Conservation (phyloP, 129 eudicot genomes). For the Apium graveolens region DNA sequence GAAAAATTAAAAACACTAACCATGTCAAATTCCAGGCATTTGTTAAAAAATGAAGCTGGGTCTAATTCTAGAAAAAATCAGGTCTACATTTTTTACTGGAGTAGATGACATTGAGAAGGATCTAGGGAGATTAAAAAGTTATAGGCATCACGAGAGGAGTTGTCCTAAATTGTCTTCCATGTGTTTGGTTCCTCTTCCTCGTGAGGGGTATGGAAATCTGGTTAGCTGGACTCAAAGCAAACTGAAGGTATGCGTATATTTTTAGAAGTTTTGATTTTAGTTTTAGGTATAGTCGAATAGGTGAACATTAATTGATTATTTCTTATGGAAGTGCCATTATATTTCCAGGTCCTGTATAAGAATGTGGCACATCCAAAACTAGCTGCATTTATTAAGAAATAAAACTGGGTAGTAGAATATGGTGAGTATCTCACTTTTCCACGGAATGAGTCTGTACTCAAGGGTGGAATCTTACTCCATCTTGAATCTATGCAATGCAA, state of each 20-base stretch:
- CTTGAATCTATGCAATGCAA: constrained; percentile 83
- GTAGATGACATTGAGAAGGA: constrained; percentile 64
- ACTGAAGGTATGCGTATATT: constrained; percentile 42
- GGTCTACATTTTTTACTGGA: too few species aligned
- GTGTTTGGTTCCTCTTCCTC: constrained; percentile 97
- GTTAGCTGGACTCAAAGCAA: constrained; percentile 82
- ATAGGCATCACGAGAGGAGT: constrained; percentile 84
- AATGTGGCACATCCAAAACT: constrained; percentile 93
- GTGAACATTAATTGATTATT: constrained; percentile 6
- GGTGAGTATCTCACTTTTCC: constrained; percentile 84
- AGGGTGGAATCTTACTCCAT: constrained; percentile 70
- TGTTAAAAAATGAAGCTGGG: too few species aligned
- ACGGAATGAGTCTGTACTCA: constrained; percentile 58
- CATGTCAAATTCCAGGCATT: too few species aligned
- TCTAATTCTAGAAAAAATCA: too few species aligned
- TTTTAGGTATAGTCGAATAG: background rate
- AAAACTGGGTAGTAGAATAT: constrained; percentile 72
- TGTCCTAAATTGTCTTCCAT: constrained; percentile 57
- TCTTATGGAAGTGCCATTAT: constrained; percentile 20
- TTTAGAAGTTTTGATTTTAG: background rate
- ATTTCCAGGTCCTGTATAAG: constrained; percentile 63
- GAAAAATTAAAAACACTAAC: too few species aligned
- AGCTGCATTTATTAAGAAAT: constrained; percentile 56
- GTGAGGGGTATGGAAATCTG: constrained; percentile 64
- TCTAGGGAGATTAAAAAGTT: constrained; percentile 41